A percentile compares a stretch with the other conserved stretches of the same genome.
Conservation (phyloP, 2,329 filamentous ascomycete genomes). For the Alternaria ethzedia region DNA sequence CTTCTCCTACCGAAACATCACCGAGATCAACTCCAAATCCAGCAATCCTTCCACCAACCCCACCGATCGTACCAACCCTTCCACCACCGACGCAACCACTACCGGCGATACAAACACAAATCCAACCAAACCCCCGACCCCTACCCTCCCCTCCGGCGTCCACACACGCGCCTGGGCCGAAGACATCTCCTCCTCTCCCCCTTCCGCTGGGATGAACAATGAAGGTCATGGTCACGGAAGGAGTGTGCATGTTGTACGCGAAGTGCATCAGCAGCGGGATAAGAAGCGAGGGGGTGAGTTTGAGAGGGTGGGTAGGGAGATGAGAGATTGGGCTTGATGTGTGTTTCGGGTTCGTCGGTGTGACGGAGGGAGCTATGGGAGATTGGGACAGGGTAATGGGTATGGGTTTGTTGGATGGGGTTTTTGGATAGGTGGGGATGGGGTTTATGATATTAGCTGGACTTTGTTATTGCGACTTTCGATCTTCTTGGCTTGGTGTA, state of each 20-base stretch:
- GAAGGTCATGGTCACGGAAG: neutral
- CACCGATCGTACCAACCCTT: neutral
- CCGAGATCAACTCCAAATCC: neutral
- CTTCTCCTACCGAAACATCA: constrained; percentile 14
- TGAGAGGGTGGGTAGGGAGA: constrained; percentile 12
- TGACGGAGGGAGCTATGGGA: neutral
- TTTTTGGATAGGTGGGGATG: neutral
- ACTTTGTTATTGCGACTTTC: neutral
- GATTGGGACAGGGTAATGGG: neutral
- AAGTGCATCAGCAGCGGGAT: constrained; percentile 28
- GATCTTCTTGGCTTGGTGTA: neutral
- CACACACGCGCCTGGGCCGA: constrained; percentile 36
- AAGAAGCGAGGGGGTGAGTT: constrained; percentile 5
- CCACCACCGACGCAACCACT: neutral
- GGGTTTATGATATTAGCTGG: neutral
- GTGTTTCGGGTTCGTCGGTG: neutral
- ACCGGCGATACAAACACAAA: neutral
- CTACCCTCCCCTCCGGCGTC: constrained; percentile 13
- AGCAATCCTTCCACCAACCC: neutral
- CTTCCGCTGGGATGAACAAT: neutral
- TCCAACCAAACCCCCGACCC: neutral
- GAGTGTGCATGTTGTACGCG: constrained; percentile 35
- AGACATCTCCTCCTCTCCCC: neutral
- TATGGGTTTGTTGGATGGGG: neutral
- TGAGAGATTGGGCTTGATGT: constrained; percentile 15